These are phyloP conservation scores for Pichia deserticola DNA, from an alignment of 805 yeast species.

Conservation along the genomic window DNA sequence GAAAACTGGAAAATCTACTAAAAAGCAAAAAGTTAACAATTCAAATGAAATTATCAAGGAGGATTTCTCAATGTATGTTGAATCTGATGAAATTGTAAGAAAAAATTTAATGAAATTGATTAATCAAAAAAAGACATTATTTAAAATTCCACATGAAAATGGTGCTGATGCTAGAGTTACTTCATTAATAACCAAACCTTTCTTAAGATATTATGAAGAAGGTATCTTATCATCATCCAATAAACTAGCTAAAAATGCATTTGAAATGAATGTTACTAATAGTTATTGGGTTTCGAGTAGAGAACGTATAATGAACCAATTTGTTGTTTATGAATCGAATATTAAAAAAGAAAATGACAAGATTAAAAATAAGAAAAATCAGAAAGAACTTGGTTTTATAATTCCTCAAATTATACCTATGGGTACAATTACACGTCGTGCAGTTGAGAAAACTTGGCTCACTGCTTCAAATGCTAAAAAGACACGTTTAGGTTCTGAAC, in stretches of 20 bases:
- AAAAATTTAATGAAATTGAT: slow-evolving; percentile 6
- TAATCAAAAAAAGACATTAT: slow-evolving; percentile 22
- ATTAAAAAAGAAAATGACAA: neutral
- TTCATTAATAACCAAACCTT: slow-evolving; percentile 69
- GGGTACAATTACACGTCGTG: slow-evolving; percentile 96
- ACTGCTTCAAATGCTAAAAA: slow-evolving; percentile 93
- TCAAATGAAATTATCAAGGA: neutral
- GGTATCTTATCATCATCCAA: slow-evolving; percentile 66
- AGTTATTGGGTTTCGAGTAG: slow-evolving; percentile 93
- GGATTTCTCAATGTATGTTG: neutral
- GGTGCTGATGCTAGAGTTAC: slow-evolving; percentile 73
- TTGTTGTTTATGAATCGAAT: slow-evolving; percentile 51
- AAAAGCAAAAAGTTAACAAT: neutral
- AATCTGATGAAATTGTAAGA: slow-evolving; percentile 14
- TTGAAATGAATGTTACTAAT: slow-evolving; percentile 68
- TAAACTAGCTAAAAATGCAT: slow-evolving; percentile 66
- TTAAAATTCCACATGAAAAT: slow-evolving; percentile 83
- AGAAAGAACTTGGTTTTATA: slow-evolving; percentile 52
- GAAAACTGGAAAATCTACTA: neutral
- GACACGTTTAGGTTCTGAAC: slow-evolving; percentile 83
- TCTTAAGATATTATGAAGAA: slow-evolving; percentile 61
- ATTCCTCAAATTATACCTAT: slow-evolving; percentile 79
- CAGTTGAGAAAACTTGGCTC: slow-evolving; percentile 95
- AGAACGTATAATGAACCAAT: slow-evolving; percentile 75
- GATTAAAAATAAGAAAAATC: slow-evolving; percentile 4